phyloP scores from a whole-genome alignment of 2,329 filamentous ascomycete species.

The Microcyclospora tardicrescens region DNA sequence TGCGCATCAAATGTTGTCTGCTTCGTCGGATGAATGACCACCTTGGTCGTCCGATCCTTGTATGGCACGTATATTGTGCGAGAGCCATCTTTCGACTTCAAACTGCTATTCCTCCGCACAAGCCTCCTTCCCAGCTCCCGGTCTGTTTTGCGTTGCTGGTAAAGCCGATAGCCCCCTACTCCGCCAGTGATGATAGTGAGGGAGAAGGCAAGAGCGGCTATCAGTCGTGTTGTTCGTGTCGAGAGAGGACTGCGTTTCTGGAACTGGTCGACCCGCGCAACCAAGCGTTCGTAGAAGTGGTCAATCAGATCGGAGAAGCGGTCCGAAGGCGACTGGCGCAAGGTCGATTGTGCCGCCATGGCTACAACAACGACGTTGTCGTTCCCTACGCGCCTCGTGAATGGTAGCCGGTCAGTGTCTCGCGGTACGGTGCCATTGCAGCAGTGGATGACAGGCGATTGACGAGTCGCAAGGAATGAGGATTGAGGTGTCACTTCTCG shows the following conservation, averaged over 20 bases:
- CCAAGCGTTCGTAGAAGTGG: slow-evolving; percentile 31
- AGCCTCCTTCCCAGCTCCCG: slow-evolving; percentile 71
- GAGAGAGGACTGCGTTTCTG: slow-evolving; percentile 42
- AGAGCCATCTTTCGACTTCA: slow-evolving; percentile 88
- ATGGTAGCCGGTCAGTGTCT: no score
- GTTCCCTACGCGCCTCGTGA: no score
- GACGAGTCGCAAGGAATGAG: no score
- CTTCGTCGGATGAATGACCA: slow-evolving; percentile 82
- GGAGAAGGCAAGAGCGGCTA: slow-evolving; percentile 63
- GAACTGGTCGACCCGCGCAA: slow-evolving; percentile 36
- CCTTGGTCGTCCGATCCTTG: slow-evolving; percentile 63
- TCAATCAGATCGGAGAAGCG: slow-evolving; percentile 22
- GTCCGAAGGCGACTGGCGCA: slow-evolving; percentile 33
- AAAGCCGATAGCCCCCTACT: slow-evolving; percentile 68
- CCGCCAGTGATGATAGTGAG: slow-evolving; percentile 66
- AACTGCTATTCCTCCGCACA: slow-evolving; percentile 78
- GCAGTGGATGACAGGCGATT: no score
- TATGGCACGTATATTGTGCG: slow-evolving; percentile 92
- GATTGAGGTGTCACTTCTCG: no score
- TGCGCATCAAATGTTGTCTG: slow-evolving; percentile 93
- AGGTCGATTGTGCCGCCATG: slow-evolving; percentile 83
- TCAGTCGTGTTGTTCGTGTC: slow-evolving; percentile 56
- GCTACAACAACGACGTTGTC: background rate
- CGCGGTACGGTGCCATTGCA: no score
- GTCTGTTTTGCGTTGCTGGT: slow-evolving; percentile 60